phyloP scores from a whole-genome alignment of 202 grass and related monocot species.

The Elaeis oleifera region DNA sequence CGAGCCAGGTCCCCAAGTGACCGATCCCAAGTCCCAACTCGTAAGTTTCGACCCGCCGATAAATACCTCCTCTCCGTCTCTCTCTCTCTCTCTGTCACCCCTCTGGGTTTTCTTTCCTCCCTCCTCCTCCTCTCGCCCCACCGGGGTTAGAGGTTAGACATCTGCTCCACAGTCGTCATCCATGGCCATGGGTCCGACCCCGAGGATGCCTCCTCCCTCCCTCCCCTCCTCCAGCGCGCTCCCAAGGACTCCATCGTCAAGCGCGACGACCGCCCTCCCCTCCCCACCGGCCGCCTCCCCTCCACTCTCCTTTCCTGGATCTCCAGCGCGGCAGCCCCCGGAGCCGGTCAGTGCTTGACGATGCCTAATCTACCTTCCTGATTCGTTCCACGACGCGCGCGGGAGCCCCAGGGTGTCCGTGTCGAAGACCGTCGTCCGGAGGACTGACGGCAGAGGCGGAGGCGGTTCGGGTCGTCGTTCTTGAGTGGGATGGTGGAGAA shows the following conservation, averaged over 20 bases:
- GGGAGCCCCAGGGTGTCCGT: conserved; percentile 27
- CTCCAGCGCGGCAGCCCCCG: conserved; percentile 46
- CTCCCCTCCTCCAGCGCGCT: conserved; percentile 71
- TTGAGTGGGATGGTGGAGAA: conserved; percentile 32
- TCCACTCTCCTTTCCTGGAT: conserved; percentile 71
- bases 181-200: conserved; percentile 29
- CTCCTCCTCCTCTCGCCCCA: conserved; percentile 33
- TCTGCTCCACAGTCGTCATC: conserved; percentile 85
- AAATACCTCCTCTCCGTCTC: no score
- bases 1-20: no score
- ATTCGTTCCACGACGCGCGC: conserved; percentile 42
- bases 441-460: conserved; percentile 23
- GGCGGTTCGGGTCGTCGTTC: conserved; percentile 72
- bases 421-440: conserved; percentile 60
- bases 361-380: conserved; percentile 77
- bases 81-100: no score
- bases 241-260: no score
- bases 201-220: conserved; percentile 76
- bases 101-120: conserved; percentile 64
- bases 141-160: conserved; percentile 46
- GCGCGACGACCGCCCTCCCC: no score
- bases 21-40: no score
- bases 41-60: no score
- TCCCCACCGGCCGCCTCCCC: not conserved
- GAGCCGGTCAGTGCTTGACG: conserved; percentile 26